phyloP scores from a whole-genome alignment of 768 basidiomycete genomes.

The Phallus indusiatus region DNA sequence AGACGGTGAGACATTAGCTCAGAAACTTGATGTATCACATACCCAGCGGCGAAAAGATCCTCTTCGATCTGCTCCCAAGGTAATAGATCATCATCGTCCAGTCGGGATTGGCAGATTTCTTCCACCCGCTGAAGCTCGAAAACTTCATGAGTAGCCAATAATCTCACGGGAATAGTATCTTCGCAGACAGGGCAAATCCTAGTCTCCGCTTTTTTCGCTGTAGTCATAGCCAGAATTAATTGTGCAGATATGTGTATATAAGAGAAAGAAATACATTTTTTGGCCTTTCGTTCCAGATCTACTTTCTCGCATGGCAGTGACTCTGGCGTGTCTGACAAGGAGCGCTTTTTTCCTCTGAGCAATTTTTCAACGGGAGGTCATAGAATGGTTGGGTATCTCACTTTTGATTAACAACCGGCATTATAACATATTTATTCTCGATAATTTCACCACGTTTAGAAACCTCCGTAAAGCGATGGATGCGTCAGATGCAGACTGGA shows the following conservation, averaged over 20 bases:
- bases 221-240: background rate
- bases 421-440: no score
- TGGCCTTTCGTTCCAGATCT: background rate
- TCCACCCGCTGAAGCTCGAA: conserved; percentile 65
- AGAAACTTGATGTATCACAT: background rate
- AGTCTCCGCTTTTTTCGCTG: conserved; percentile 44
- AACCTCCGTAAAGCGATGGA: no score
- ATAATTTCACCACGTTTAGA: no score
- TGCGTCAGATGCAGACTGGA: no score
- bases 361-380: no score
- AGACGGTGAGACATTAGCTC: background rate
- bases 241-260: background rate
- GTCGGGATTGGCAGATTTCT: conserved; percentile 30
- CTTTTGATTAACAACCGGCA: no score
- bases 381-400: no score
- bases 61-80: conserved; percentile 5
- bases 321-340: background rate
- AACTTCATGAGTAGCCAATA: conserved; percentile 53
- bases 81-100: conserved; percentile 4
- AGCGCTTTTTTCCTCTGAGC: conserved; percentile 6
- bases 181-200: conserved; percentile 65
- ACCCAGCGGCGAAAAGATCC: conserved; percentile 2
- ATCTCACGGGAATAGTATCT: conserved; percentile 61
- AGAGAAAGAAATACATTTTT: conserved; percentile 2
- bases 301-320: background rate